Evolutionary conservation across 495 filamentous ascomycete species (phyloP).

Genomic region (Aspergillus haitiensis): DNA sequence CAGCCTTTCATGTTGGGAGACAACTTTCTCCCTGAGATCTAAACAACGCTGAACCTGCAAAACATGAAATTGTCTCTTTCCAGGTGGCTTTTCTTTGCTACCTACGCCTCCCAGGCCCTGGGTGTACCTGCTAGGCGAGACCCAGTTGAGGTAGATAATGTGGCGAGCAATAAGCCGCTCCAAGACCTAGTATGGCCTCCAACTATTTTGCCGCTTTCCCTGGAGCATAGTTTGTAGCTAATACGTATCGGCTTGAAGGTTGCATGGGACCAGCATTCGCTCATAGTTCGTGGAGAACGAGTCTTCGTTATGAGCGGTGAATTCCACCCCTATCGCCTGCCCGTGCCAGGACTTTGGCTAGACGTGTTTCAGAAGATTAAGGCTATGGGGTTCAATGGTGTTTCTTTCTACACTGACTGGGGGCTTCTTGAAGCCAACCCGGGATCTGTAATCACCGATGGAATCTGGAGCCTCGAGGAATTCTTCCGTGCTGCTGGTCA

Average conservation of each 20-base stretch:
- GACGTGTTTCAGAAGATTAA: constrained; percentile 78
- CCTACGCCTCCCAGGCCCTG: neutral
- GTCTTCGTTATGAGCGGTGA: constrained; percentile 67
- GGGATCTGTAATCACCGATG: constrained; percentile 61
- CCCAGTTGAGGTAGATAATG: neutral
- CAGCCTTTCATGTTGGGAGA: too few relatives aligned
- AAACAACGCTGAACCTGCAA: neutral
- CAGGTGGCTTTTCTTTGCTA: neutral
- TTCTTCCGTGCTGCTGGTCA: constrained; percentile 65
- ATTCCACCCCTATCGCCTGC: constrained; percentile 66
- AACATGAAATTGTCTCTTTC: neutral
- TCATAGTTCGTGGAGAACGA: constrained; percentile 64
- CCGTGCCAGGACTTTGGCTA: constrained; percentile 65
- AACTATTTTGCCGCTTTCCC: neutral
- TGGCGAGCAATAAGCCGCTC: neutral
- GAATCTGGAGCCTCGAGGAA: constrained; percentile 60
- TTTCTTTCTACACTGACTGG: constrained; percentile 73
- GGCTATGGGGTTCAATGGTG: constrained; percentile 66
- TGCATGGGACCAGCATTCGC: constrained; percentile 67
- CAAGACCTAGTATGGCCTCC: neutral
- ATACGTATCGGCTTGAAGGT: constrained; percentile 27
- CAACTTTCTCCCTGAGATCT: neutral
- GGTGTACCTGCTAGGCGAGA: neutral
- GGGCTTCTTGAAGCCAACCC: constrained; percentile 65
- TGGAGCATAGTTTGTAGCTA: too few relatives aligned